Evolutionary conservation across 176 grass and related monocot genomes (phyloP).

Genomic region (Canna indica): DNA sequence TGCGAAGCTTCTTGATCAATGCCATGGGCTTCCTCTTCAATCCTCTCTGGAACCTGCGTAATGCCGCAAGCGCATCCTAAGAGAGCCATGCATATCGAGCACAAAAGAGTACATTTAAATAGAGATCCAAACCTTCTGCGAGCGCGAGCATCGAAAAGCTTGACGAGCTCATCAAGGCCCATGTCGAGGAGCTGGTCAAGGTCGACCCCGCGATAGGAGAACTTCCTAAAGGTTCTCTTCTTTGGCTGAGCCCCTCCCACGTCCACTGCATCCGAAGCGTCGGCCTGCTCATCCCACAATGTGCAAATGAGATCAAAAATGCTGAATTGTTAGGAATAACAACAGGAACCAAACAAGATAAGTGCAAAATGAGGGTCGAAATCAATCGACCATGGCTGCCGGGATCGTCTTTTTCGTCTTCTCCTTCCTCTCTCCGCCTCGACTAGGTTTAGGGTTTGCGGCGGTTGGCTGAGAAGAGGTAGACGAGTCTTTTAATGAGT

Average conservation of each 20-base stretch:
- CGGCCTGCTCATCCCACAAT: conserved; percentile 33
- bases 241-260: conserved; percentile 49
- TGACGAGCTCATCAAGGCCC: conserved; percentile 84
- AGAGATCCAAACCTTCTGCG: conserved; percentile 46
- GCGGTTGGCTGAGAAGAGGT: too few species aligned
- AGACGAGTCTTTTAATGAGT: too few species aligned
- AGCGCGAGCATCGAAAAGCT: conserved; percentile 68
- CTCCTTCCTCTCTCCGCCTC: neutral
- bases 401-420: neutral
- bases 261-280: conserved; percentile 34
- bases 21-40: conserved; percentile 99
- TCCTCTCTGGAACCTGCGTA: conserved; percentile 71
- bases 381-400: neutral
- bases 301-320: neutral
- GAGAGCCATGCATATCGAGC: neutral
- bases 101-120: neutral
- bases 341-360: neutral
- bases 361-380: neutral
- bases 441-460: neutral
- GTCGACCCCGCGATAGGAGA: conserved; percentile 89
- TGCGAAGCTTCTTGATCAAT: conserved; percentile 89
- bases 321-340: neutral
- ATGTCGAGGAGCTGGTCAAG: conserved; percentile 96
- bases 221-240: conserved; percentile 99
- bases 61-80: neutral